Evolutionary conservation across 495 filamentous ascomycete species (phyloP).

Genomic region (Lepidopterella palustris): DNA sequence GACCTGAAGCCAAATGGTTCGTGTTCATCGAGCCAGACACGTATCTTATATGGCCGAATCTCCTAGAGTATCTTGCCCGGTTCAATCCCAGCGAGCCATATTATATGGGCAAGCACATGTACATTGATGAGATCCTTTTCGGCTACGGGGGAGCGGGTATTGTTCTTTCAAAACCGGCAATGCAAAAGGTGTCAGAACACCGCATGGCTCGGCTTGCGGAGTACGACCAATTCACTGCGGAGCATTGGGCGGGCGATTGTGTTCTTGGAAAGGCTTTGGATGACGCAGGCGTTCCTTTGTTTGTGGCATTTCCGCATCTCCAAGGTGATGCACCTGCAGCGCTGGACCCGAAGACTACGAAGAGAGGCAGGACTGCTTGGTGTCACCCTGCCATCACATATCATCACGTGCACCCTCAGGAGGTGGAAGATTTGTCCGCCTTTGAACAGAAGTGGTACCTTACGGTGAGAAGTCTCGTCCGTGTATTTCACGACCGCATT

Average conservation of each 20-base stretch:
- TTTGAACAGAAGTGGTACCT: slow-evolving; percentile 26
- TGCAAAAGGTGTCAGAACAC: slow-evolving; percentile 19
- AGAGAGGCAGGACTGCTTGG: slow-evolving; percentile 20
- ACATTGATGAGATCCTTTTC: slow-evolving; percentile 29
- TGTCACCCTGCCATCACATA: slow-evolving; percentile 23
- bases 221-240: slow-evolving; percentile 24
- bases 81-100: slow-evolving; percentile 23
- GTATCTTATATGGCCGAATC: slow-evolving; percentile 26
- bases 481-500: too few species aligned
- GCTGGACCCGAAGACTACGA: slow-evolving; percentile 13
- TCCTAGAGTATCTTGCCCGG: slow-evolving; percentile 25
- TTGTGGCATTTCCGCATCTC: slow-evolving; percentile 22
- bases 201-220: slow-evolving; percentile 16
- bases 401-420: slow-evolving; percentile 21
- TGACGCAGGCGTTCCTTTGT: slow-evolving; percentile 20
- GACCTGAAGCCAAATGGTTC: slow-evolving; percentile 29
- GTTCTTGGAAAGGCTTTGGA: slow-evolving; percentile 21
- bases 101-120: slow-evolving; percentile 27
- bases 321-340: slow-evolving; percentile 22
- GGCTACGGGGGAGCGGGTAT: slow-evolving; percentile 25
- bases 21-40: slow-evolving; percentile 32
- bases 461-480: too few species aligned
- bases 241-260: slow-evolving; percentile 24
- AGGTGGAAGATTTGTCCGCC: slow-evolving; percentile 18
- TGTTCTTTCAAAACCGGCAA: slow-evolving; percentile 22